phyloP scores from a whole-genome alignment of 257 asterid species.

The Solanum infundibuliforme region DNA sequence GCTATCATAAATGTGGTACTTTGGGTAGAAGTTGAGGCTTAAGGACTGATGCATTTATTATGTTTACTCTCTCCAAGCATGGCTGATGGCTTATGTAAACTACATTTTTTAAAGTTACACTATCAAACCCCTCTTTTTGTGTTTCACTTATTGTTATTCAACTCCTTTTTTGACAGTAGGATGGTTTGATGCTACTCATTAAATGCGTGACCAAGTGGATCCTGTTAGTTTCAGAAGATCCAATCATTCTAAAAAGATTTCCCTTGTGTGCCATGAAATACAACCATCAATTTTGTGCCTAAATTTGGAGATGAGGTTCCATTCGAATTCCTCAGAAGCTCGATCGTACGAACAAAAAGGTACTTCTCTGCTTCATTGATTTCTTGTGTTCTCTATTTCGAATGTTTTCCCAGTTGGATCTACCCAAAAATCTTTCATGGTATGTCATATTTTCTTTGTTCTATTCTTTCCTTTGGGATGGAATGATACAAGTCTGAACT shows the following conservation, averaged over 20 bases:
- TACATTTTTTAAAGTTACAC: neutral
- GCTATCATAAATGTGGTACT: too few species aligned
- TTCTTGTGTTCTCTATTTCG: too few species aligned
- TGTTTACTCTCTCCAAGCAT: neutral
- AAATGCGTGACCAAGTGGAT: slow-evolving; percentile 37
- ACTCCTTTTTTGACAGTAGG: neutral
- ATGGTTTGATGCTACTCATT: neutral
- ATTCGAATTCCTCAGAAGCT: too few species aligned
- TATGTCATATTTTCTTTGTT: too few species aligned
- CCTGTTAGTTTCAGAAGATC: neutral
- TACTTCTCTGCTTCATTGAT: too few species aligned
- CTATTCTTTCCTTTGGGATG: too few species aligned
- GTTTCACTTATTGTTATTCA: neutral
- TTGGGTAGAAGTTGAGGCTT: too few species aligned
- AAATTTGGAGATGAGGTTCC: too few species aligned
- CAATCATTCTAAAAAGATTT: neutral
- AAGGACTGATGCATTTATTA: neutral
- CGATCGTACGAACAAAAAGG: too few species aligned
- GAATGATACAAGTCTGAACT: too few species aligned
- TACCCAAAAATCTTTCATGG: too few species aligned
- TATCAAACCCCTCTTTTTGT: neutral
- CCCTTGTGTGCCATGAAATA: neutral
- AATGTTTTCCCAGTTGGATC: too few species aligned
- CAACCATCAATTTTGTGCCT: neutral
- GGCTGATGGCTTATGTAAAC: neutral